Evolutionary conservation across 768 basidiomycete genomes (phyloP).

Genomic region (Lanmaoa pseudosensibilis): DNA sequence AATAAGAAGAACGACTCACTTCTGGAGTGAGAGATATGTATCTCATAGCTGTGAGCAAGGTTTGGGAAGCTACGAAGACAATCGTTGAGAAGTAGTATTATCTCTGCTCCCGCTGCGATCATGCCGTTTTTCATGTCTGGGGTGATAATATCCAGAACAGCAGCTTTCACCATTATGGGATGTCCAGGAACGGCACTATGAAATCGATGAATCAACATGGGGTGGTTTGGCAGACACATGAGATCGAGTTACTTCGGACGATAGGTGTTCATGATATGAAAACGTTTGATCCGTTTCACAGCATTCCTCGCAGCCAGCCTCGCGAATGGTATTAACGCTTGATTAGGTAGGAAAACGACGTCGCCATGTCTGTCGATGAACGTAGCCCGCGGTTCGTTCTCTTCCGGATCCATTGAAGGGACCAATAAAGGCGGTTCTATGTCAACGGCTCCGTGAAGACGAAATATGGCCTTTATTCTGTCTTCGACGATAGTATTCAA

Average conservation of each 20-base stretch:
- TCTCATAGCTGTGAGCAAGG: slow-evolving; percentile 64
- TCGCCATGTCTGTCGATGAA: slow-evolving; percentile 83
- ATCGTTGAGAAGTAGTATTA: slow-evolving; percentile 65
- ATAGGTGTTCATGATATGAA: slow-evolving; percentile 74
- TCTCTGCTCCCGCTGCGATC: slow-evolving; percentile 70
- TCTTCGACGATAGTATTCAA: slow-evolving; percentile 78
- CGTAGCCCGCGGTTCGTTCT: slow-evolving; percentile 63
- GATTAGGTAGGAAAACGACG: slow-evolving; percentile 69
- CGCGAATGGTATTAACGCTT: slow-evolving; percentile 76
- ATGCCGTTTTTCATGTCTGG: slow-evolving; percentile 65
- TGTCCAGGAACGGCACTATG: slow-evolving; percentile 66
- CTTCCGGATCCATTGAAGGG: slow-evolving; percentile 62
- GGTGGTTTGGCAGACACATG: neutral
- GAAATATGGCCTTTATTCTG: slow-evolving; percentile 72
- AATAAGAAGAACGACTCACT: slow-evolving; percentile 44
- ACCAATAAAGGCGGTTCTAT: slow-evolving; percentile 84
- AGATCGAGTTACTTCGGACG: slow-evolving; percentile 54
- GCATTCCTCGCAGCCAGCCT: slow-evolving; percentile 71
- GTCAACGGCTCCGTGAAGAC: slow-evolving; percentile 87
- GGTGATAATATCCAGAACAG: slow-evolving; percentile 82
- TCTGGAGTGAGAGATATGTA: slow-evolving; percentile 75
- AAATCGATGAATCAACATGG: slow-evolving; percentile 2
- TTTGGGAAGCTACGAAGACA: slow-evolving; percentile 73
- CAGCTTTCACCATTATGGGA: slow-evolving; percentile 70
- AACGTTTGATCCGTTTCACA: slow-evolving; percentile 76